phyloP scores from a whole-genome alignment of 345 rosid species.

The Gossypium longicalyx region DNA sequence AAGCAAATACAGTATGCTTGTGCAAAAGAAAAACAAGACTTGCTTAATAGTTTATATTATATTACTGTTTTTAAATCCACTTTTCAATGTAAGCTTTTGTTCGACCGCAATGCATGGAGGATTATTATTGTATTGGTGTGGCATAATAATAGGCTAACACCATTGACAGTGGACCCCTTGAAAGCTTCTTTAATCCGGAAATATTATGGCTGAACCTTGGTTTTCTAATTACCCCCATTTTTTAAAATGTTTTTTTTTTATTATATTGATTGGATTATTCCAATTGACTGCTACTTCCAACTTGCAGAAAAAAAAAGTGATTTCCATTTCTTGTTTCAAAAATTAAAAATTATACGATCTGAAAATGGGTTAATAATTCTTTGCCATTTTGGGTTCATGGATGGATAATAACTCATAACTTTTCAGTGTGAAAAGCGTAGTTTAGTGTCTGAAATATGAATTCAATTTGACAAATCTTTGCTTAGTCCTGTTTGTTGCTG shows the following conservation, averaged over 20 bases:
- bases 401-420: neutral
- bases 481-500: neutral
- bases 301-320: neutral
- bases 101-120: too few relatives aligned
- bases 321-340: neutral
- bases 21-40: neutral
- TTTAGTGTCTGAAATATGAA: too few relatives aligned
- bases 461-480: constrained; percentile 17
- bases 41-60: too few relatives aligned
- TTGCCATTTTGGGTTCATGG: neutral
- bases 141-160: neutral
- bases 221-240: neutral
- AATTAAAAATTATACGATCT: neutral
- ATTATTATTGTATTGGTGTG: neutral
- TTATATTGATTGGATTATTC: neutral
- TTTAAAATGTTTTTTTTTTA: neutral
- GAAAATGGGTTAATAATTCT: neutral
- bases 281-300: neutral
- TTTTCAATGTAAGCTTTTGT: too few relatives aligned
- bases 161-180: neutral
- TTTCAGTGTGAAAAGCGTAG: neutral
- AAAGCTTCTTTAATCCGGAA: neutral
- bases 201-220: neutral
- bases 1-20: neutral
- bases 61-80: too few relatives aligned